Evolutionary conservation across 129 eudicot genomes (phyloP).

Genomic region (Sambucus nigra): DNA sequence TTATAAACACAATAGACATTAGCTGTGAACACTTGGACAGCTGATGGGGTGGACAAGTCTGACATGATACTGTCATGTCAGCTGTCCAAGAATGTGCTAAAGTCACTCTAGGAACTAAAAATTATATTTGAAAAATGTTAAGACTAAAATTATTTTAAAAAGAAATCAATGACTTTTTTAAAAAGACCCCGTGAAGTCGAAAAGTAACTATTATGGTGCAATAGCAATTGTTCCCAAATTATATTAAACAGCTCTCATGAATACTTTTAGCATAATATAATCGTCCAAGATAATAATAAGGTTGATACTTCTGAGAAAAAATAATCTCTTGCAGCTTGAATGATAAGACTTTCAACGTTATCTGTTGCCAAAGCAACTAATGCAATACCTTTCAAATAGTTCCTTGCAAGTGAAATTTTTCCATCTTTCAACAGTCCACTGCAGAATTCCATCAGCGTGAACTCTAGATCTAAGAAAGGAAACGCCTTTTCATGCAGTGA

Average conservation of each 20-base stretch:
- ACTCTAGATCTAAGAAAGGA: slow-evolving; percentile 81
- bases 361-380: slow-evolving; percentile 67
- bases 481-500: slow-evolving; percentile 88
- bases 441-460: slow-evolving; percentile 77
- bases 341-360: slow-evolving; percentile 80
- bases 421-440: slow-evolving; percentile 95
- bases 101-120: too few relatives aligned
- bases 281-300: not conserved
- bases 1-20: too few relatives aligned
- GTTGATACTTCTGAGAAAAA: slow-evolving; percentile 61
- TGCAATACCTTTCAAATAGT: slow-evolving; percentile 70
- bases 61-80: too few relatives aligned
- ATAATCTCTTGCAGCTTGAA: slow-evolving; percentile 90
- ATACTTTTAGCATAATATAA: slow-evolving; percentile 1
- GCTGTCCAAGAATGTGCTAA: too few relatives aligned
- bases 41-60: too few relatives aligned
- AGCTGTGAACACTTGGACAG: too few relatives aligned
- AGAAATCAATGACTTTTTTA: too few relatives aligned
- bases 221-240: not conserved
- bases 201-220: not conserved
- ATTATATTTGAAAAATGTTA: too few relatives aligned
- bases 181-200: too few relatives aligned
- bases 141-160: too few relatives aligned
- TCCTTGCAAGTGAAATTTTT: slow-evolving; percentile 80
- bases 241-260: not conserved